Evolutionary conservation across 139 green algal genomes (phyloP).

Genomic region (Micractinium conductrix): DNA sequence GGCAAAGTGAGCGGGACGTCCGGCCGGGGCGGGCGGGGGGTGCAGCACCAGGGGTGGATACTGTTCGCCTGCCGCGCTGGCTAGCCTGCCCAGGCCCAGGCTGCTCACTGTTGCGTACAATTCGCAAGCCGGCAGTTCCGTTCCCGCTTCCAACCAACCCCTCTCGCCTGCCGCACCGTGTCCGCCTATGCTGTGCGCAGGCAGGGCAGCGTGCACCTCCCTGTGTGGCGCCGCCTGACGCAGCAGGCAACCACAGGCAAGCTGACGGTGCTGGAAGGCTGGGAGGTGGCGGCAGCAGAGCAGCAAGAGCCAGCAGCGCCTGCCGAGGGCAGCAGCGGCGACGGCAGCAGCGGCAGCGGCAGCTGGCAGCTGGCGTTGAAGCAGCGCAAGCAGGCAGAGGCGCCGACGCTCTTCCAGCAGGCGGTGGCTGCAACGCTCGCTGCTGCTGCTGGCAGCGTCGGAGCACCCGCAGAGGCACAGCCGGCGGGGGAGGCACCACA

Average conservation of each 20-base stretch:
- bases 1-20: too few species aligned
- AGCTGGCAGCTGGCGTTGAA: too few species aligned
- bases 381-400: neutral
- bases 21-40: too few species aligned
- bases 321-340: too few species aligned
- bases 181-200: too few species aligned
- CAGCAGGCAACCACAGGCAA: neutral
- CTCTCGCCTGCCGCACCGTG: too few species aligned
- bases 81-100: too few species aligned
- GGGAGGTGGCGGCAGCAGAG: conserved; percentile 7
- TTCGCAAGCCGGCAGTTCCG: too few species aligned
- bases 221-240: conserved; percentile 22
- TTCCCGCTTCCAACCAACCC: too few species aligned
- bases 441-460: neutral
- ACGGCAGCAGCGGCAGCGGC: neutral
- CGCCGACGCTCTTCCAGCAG: conserved; percentile 8
- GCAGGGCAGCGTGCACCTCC: conserved; percentile 30
- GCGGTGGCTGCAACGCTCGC: neutral
- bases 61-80: too few species aligned
- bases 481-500: neutral
- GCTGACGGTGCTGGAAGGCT: conserved; percentile 28
- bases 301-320: neutral
- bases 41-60: too few species aligned
- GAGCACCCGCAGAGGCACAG: neutral
- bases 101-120: too few species aligned